Conservation (phyloP, 495 filamentous ascomycete species). For the Talaromyces adpressus region DNA sequence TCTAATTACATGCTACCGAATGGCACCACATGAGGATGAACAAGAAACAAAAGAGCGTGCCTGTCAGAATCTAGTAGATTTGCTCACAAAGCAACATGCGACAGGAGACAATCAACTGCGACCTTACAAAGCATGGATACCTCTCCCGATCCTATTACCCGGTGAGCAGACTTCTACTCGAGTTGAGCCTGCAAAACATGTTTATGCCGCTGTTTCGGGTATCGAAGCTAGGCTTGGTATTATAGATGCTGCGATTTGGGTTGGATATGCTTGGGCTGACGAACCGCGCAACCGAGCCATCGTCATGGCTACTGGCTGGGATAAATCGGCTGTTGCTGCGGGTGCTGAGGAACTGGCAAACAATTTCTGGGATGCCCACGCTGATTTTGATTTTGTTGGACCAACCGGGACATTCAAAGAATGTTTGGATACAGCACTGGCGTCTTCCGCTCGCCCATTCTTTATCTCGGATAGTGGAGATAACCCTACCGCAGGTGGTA, state of each 20-base stretch:
- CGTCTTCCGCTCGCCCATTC: constrained; percentile 39
- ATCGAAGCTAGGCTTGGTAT: constrained; percentile 35
- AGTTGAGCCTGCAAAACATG: constrained; percentile 45
- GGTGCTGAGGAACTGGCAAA: constrained; percentile 41
- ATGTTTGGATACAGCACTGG: constrained; percentile 41
- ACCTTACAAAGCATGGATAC: constrained; percentile 50
- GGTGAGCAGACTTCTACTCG: constrained; percentile 54
- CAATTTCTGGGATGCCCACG: constrained; percentile 41
- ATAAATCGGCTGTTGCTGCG: constrained; percentile 22
- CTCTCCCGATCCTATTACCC: constrained; percentile 46
- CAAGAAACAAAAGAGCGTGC: constrained; percentile 47
- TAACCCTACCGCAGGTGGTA: constrained; percentile 50
- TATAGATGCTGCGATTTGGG: constrained; percentile 51
- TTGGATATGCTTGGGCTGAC: constrained; percentile 55
- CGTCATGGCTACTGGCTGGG: constrained; percentile 48
- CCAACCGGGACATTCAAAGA: constrained; percentile 43
- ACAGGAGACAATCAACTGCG: constrained; percentile 2
- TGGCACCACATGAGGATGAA: constrained; percentile 46
- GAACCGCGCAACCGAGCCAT: constrained; percentile 48
- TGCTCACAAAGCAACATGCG: constrained; percentile 19
- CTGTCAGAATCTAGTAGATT: constrained; percentile 41
- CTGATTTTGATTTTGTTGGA: constrained; percentile 46
- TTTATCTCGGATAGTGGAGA: constrained; percentile 55
- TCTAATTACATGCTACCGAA: constrained; percentile 51
- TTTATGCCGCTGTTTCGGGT: constrained; percentile 42